These are phyloP conservation scores for Rhizoclosmatium hyalinum DNA, from an alignment of 371 early-diverging fungal genomes.

Conservation along the genomic window DNA sequence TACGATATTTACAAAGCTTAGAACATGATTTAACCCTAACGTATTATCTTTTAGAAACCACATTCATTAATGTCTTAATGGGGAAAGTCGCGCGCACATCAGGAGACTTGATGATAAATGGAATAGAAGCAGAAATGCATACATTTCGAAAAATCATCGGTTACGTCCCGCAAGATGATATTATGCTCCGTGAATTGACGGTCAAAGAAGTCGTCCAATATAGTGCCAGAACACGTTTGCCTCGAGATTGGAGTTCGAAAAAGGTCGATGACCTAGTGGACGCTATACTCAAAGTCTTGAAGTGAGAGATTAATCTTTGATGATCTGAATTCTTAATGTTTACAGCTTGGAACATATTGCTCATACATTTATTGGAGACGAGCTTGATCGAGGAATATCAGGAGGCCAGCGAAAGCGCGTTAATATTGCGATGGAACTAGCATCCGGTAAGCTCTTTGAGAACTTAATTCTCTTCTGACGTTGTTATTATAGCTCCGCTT, in stretches of 20 bases:
- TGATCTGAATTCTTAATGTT: conserved; percentile 37
- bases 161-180: conserved; percentile 79
- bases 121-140: conserved; percentile 59
- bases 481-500: conserved; percentile 71
- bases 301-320: conserved; percentile 31
- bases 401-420: conserved; percentile 86
- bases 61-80: conserved; percentile 32
- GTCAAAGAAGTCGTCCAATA: conserved; percentile 86
- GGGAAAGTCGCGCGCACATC: conserved; percentile 66
- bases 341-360: conserved; percentile 67
- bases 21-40: background rate
- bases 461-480: conserved; percentile 57
- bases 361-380: conserved; percentile 82
- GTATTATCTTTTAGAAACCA: conserved; percentile 23
- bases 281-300: conserved; percentile 11
- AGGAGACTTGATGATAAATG: conserved; percentile 68
- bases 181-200: conserved; percentile 72
- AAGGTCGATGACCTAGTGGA: conserved; percentile 9
- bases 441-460: conserved; percentile 56
- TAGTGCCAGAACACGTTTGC: conserved; percentile 80
- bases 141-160: conserved; percentile 73
- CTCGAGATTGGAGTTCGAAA: conserved; percentile 55
- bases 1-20: conserved; percentile 1
- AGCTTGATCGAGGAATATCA: conserved; percentile 68
- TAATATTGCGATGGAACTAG: conserved; percentile 86